A percentile compares a stretch with the other conserved stretches of the same genome.
Evolutionary conservation across 1,284 basidiomycete species (phyloP).

Genomic region (Ceratobasidium sp.): DNA sequence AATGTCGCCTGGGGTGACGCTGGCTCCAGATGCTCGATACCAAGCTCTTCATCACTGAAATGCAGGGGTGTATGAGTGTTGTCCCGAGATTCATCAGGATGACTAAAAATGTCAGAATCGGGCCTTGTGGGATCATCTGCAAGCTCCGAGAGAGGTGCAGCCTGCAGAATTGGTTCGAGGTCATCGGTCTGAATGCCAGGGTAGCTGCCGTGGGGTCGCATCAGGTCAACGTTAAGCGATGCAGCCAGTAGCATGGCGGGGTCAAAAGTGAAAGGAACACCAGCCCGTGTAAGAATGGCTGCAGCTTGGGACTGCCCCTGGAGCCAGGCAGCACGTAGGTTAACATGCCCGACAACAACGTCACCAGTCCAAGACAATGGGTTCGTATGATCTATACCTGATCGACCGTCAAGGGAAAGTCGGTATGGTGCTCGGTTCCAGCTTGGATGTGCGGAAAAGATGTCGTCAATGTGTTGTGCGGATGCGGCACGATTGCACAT

Average conservation of each 20-base stretch:
- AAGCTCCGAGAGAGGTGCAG: neutral
- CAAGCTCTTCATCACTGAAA: neutral
- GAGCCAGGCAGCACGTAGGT: constrained; percentile 20
- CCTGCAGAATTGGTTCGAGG: neutral
- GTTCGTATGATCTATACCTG: constrained; percentile 50
- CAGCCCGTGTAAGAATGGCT: neutral
- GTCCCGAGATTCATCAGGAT: too few relatives aligned
- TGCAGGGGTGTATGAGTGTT: too few relatives aligned
- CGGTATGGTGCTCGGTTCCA: constrained; percentile 25
- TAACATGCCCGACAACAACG: constrained; percentile 38
- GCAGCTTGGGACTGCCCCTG: constrained; percentile 28
- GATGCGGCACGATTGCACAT: neutral
- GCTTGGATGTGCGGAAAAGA: constrained; percentile 6
- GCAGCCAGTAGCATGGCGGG: neutral
- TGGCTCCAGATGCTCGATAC: neutral
- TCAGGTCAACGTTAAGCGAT: neutral
- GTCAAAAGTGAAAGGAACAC: neutral
- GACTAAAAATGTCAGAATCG: too few relatives aligned
- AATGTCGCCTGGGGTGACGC: neutral
- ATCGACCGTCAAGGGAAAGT: neutral
- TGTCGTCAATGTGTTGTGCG: constrained; percentile 11
- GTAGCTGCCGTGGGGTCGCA: constrained; percentile 7
- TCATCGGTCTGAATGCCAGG: constrained; percentile 1
- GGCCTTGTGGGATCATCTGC: too few relatives aligned
- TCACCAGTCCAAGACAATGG: constrained; percentile 48